phyloP scores from a whole-genome alignment of 2,329 filamentous ascomycete genomes.

The Monilinia fructigena region DNA sequence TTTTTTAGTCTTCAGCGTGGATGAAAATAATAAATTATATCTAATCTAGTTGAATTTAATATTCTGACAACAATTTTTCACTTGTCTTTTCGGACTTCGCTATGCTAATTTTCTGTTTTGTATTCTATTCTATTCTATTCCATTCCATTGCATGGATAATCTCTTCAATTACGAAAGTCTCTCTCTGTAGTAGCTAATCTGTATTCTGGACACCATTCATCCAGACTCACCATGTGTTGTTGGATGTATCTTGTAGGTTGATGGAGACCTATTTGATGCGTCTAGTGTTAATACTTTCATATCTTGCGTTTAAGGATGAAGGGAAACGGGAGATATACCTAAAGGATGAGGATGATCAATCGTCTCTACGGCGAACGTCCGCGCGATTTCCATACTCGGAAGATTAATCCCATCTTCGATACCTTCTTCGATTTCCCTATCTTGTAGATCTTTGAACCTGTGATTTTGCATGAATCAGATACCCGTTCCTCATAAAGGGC shows the following conservation, averaged over 20 bases:
- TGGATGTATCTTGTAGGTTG: constrained; percentile 36
- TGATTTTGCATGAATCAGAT: not conserved
- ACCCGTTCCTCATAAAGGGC: not conserved
- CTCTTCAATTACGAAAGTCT: not conserved
- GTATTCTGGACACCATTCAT: constrained; percentile 37
- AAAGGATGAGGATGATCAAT: constrained; percentile 40
- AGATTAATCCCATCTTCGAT: constrained; percentile 35
- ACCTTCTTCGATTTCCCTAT: constrained; percentile 30
- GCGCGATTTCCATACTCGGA: constrained; percentile 37
- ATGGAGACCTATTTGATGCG: constrained; percentile 26
- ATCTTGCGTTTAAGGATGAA: no score
- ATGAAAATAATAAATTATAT: no score
- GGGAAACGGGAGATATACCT: constrained; percentile 24
- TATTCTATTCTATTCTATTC: not conserved
- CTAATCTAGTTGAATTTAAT: no score
- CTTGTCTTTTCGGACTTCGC: no score
- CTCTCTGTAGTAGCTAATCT: constrained; percentile 27
- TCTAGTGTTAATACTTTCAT: not conserved
- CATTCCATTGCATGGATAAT: not conserved
- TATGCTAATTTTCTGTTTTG: no score
- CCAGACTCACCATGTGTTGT: constrained; percentile 29
- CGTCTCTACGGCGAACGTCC: constrained; percentile 39
- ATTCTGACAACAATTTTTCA: no score
- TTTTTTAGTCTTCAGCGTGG: no score
- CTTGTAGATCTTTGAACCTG: constrained; percentile 33